Conservation (phyloP, 2,329 filamentous ascomycete genomes). For the Stagonosporopsis rhizophila region DNA sequence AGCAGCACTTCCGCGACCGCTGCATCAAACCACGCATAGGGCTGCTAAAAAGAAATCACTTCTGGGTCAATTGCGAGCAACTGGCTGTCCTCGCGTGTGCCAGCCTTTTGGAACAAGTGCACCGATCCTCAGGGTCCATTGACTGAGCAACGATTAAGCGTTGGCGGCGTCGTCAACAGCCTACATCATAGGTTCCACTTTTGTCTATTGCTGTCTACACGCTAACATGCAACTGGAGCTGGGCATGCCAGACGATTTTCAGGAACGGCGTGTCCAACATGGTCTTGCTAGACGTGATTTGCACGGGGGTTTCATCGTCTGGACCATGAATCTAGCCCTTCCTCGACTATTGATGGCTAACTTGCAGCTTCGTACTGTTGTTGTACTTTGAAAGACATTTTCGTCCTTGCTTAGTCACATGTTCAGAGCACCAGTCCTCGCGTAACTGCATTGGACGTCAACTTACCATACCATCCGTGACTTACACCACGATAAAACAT, state of each 20-base stretch:
- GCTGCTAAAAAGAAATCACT: not conserved
- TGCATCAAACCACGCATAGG: slow-evolving; percentile 15
- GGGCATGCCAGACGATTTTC: slow-evolving; percentile 14
- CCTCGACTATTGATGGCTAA: not conserved
- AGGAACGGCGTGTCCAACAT: slow-evolving; percentile 13
- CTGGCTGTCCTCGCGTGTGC: not conserved
- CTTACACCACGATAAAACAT: slow-evolving; percentile 22
- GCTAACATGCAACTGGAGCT: slow-evolving; percentile 9
- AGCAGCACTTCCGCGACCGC: slow-evolving; percentile 3
- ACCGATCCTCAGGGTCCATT: slow-evolving; percentile 9
- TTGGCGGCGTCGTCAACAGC: slow-evolving; percentile 3
- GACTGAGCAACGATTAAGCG: slow-evolving; percentile 2
- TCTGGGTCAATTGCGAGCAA: not conserved
- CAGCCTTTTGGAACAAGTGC: not conserved
- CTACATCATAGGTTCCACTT: slow-evolving; percentile 18
- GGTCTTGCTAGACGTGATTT: not conserved
- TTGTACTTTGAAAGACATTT: not conserved
- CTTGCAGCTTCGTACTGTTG: not conserved
- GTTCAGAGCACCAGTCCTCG: not conserved
- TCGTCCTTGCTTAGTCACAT: slow-evolving; percentile 11
- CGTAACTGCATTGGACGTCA: not conserved
- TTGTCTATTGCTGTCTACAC: not conserved
- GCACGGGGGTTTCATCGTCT: not conserved
- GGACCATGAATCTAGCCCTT: not conserved
- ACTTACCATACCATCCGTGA: not conserved